phyloP scores from a whole-genome alignment of 352 stramenopile genomes.

The Phytophthora citricola region DNA sequence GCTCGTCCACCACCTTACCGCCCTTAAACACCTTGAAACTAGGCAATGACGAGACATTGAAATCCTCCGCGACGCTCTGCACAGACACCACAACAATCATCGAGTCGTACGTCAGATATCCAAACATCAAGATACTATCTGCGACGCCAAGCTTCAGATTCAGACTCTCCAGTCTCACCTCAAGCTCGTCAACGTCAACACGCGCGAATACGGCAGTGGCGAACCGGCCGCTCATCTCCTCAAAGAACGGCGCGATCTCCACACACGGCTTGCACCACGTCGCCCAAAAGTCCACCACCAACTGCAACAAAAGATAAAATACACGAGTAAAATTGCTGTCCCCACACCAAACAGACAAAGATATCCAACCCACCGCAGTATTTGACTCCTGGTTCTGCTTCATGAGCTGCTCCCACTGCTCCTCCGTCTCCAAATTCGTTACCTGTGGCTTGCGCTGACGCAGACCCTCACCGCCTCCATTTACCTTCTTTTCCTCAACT shows the following conservation, averaged over 20 bases:
- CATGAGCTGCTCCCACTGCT: slow-evolving; percentile 63
- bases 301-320: slow-evolving; percentile 36
- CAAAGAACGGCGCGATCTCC: slow-evolving; percentile 81
- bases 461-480: slow-evolving; percentile 32
- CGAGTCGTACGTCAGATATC: not conserved
- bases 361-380: slow-evolving; percentile 46
- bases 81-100: slow-evolving; percentile 6
- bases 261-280: slow-evolving; percentile 87
- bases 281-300: slow-evolving; percentile 88
- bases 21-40: slow-evolving; percentile 95
- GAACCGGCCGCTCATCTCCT: slow-evolving; percentile 69
- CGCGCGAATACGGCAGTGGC: slow-evolving; percentile 65
- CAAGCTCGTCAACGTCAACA: slow-evolving; percentile 81
- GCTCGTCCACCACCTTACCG: slow-evolving; percentile 88
- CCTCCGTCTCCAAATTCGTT: slow-evolving; percentile 52
- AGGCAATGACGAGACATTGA: slow-evolving; percentile 87
- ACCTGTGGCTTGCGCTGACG: slow-evolving; percentile 69
- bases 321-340: no score
- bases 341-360: no score
- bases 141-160: no score
- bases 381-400: slow-evolving; percentile 49
- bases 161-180: slow-evolving; percentile 38
- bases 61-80: slow-evolving; percentile 66
- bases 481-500: not conserved
- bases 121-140: not conserved